These are phyloP conservation scores for Neoboletus subvelutipes DNA, from an alignment of 768 basidiomycete genomes.

Conservation along the genomic window DNA sequence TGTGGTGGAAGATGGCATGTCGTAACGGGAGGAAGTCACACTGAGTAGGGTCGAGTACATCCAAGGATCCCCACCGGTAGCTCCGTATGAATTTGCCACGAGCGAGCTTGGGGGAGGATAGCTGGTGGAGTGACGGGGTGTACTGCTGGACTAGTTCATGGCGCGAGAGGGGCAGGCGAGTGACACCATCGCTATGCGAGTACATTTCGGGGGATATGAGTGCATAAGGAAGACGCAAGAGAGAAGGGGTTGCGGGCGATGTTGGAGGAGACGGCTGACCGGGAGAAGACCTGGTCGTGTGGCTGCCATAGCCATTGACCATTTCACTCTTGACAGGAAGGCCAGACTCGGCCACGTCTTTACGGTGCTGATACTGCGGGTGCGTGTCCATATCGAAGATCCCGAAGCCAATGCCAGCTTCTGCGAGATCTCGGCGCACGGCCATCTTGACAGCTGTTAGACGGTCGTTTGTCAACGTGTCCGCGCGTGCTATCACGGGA, in stretches of 20 bases:
- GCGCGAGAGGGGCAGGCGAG: constrained; percentile 54
- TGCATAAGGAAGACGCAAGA: constrained; percentile 76
- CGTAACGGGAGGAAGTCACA: constrained; percentile 80
- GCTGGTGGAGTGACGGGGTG: constrained; percentile 53
- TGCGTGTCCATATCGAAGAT: constrained; percentile 78
- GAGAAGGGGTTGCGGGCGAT: constrained; percentile 59
- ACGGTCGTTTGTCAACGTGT: constrained; percentile 79
- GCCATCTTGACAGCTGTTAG: constrained; percentile 77
- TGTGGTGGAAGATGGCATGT: constrained; percentile 80
- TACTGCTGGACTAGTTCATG: constrained; percentile 76
- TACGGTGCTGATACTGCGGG: constrained; percentile 44
- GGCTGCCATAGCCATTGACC: constrained; percentile 49
- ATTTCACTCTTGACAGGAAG: constrained; percentile 49
- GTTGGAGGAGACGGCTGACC: constrained; percentile 62
- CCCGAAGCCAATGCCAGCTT: constrained; percentile 85
- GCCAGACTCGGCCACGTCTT: constrained; percentile 44
- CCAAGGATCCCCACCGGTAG: constrained; percentile 84
- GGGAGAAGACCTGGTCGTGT: constrained; percentile 51
- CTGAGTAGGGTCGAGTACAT: constrained; percentile 75
- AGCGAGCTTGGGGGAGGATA: constrained; percentile 44
- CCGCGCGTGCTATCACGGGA: constrained; percentile 80
- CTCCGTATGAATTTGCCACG: constrained; percentile 66
- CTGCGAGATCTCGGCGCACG: constrained; percentile 76
- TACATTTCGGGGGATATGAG: constrained; percentile 82
- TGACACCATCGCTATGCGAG: constrained; percentile 80